phyloP scores from a whole-genome alignment of 1,139 yeast genomes.

The Pichia sp. region DNA sequence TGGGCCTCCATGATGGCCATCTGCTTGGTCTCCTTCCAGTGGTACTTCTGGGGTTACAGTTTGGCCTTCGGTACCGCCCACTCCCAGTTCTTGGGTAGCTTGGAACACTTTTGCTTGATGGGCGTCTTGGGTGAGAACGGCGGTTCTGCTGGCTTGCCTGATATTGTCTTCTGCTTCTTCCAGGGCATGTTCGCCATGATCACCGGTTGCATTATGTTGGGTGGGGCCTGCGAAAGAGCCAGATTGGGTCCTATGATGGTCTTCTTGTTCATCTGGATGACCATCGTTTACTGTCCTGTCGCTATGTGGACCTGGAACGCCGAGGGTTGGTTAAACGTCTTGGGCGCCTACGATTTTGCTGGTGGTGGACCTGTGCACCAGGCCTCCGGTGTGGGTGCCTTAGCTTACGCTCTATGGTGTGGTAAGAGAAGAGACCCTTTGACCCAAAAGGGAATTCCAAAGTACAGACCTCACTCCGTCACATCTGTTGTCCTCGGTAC shows the following conservation, averaged over 20 bases:
- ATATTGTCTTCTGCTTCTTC: constrained; percentile 79
- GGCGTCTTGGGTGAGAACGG: constrained; percentile 79
- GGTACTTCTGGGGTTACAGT: constrained; percentile 98
- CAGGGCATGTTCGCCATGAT: constrained; percentile 96
- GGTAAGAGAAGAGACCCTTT: constrained; percentile 90
- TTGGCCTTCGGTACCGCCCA: constrained; percentile 73
- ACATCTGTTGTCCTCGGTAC: constrained; percentile 91
- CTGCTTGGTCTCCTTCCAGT: constrained; percentile 77
- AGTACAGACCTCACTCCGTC: constrained; percentile 88
- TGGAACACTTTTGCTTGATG: constrained; percentile 74
- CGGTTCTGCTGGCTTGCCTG: constrained; percentile 64
- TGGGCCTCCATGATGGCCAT: constrained; percentile 95
- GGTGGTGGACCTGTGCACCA: constrained; percentile 99
- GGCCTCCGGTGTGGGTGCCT: constrained; percentile 89
- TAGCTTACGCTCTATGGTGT: constrained; percentile 83
- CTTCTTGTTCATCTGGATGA: constrained; percentile 86
- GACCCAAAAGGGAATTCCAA: constrained; percentile 66
- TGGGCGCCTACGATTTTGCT: constrained; percentile 91
- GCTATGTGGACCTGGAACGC: constrained; percentile 99
- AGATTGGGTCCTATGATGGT: constrained; percentile 94
- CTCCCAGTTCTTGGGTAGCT: constrained; percentile 62
- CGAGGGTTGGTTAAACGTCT: constrained; percentile 76
- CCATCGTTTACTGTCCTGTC: constrained; percentile 91
- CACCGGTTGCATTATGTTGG: constrained; percentile 89
- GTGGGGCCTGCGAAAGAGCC: constrained; percentile 98